Evolutionary conservation across 192 early-diverging fungal genomes (phyloP).

Genomic region (Lobosporangium transversale): DNA sequence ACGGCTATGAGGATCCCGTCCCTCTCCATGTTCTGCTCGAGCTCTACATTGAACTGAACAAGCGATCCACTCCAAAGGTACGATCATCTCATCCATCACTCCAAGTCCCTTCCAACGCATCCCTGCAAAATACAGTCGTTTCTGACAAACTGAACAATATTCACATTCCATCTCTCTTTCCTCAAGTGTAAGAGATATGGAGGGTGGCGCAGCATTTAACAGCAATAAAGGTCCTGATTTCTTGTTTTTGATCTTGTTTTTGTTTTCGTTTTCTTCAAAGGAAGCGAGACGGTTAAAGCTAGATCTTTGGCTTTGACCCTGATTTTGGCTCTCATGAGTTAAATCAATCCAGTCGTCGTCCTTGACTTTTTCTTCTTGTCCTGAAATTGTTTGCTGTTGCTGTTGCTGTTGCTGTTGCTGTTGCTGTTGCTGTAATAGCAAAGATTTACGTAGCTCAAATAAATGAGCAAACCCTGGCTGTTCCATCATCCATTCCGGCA

Average conservation of each 20-base stretch:
- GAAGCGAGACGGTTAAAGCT: too few species aligned
- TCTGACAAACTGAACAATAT: constrained; percentile 45
- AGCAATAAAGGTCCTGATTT: too few species aligned
- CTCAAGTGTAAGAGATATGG: constrained; percentile 16
- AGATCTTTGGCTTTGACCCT: too few species aligned
- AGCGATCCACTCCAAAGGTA: constrained; percentile 46
- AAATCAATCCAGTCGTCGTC: too few species aligned
- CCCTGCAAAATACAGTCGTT: constrained; percentile 38
- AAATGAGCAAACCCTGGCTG: constrained; percentile 22
- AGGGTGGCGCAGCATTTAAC: too few species aligned
- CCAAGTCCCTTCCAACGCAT: constrained; percentile 51
- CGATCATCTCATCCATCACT: constrained; percentile 51
- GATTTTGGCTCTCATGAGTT: too few species aligned
- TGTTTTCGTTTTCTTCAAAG: too few species aligned
- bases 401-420: too few species aligned
- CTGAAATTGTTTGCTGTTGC: too few species aligned
- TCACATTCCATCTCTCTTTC: constrained; percentile 37
- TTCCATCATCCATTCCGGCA: constrained; percentile 36
- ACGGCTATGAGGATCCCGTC: neutral
- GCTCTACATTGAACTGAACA: constrained; percentile 45
- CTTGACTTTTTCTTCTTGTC: too few species aligned
- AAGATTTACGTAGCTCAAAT: constrained; percentile 5
- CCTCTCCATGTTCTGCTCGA: constrained; percentile 17
- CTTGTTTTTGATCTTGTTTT: too few species aligned
- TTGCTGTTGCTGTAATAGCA: neutral